Base-by-base conservation (phyloP, 805 yeast genomes). In the Yarrowia bubula region DNA sequence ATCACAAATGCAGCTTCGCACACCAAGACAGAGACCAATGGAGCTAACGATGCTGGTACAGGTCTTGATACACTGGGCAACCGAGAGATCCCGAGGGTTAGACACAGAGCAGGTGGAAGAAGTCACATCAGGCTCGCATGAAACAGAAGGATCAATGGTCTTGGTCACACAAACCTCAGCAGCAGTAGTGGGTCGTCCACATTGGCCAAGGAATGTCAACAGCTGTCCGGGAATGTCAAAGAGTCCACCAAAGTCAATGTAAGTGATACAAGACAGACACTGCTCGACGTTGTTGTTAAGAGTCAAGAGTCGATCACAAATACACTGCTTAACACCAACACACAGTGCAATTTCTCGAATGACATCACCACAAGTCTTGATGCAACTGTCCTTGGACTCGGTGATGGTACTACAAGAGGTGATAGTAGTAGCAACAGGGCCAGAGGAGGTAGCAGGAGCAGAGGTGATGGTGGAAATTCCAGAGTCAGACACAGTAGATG, bases 121-220 rank as follows among this genome's bases (percentile, higher is more conserved):
- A 33, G 57, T 37, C 14, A 35, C 41, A 35, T 50, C 57, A 17
- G 57, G 57, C 57, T 50, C 57, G 13, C 39, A 37, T 11, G 39
- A 9, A 9, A 37, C 39, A 37, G 14, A 9, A n/a, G 39, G 39
- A 37, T 42, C 47, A 14, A 55, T 37, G 1, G 61, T 55, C 22
- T 18, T 11, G 3, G 57, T 50, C 5, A 50, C 57, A 18, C 57
- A 50, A 8, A n/a, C n/a, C 6, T 13, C 2, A 43, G 43, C 7
- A 15, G 33, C 33, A 4, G 57, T 37, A 14, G 57, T 50, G 6
- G 57, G 15, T 18, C 42, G 8, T 31, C 22, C 33, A 37, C 57
- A 50, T 33, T 35, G 43, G 32, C 18, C 57, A 14, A 50, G 18
- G 9, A 37, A 18, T 2, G 13, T 3, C 18, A 50, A 15, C 6